Conservation (phyloP, 148 eudicot species). For the Pharnaceum exiguum region DNA sequence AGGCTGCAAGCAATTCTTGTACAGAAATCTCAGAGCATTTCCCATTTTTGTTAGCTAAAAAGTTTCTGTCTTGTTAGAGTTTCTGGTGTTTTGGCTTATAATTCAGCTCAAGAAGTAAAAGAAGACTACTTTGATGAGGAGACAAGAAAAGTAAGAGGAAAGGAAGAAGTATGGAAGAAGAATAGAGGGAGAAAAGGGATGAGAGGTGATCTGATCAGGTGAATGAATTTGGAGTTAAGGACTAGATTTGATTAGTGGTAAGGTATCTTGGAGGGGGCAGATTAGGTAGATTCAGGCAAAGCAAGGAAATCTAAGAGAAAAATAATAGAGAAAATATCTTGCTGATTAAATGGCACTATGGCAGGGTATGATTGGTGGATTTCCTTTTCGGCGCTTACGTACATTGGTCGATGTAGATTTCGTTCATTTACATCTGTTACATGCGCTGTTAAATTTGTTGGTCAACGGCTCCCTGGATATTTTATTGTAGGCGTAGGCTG, state of each 20-base stretch:
- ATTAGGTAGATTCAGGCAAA: too few species aligned
- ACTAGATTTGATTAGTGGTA: not conserved
- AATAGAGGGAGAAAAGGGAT: not conserved
- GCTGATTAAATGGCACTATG: too few species aligned
- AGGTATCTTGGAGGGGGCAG: not conserved
- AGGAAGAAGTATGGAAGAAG: not conserved
- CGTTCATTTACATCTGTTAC: too few species aligned
- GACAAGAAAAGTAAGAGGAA: not conserved
- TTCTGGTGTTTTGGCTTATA: not conserved
- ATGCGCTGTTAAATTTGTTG: slow-evolving; percentile 8
- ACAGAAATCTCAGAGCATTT: slow-evolving; percentile 57
- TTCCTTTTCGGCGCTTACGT: not conserved
- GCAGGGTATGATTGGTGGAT: not conserved
- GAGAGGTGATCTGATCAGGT: not conserved
- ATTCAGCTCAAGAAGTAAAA: not conserved
- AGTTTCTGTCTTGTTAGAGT: too few species aligned
- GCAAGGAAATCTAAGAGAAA: too few species aligned
- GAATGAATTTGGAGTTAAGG: not conserved
- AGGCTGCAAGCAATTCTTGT: slow-evolving; percentile 43
- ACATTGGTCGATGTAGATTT: slow-evolving; percentile 9
- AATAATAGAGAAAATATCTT: too few species aligned
- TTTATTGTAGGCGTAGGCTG: too few species aligned
- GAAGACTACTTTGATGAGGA: not conserved
- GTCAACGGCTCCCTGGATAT: too few species aligned
- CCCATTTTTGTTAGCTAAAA: slow-evolving; percentile 42